Conservation (phyloP, 768 basidiomycete species). For the Crassisporium funariophilum region DNA sequence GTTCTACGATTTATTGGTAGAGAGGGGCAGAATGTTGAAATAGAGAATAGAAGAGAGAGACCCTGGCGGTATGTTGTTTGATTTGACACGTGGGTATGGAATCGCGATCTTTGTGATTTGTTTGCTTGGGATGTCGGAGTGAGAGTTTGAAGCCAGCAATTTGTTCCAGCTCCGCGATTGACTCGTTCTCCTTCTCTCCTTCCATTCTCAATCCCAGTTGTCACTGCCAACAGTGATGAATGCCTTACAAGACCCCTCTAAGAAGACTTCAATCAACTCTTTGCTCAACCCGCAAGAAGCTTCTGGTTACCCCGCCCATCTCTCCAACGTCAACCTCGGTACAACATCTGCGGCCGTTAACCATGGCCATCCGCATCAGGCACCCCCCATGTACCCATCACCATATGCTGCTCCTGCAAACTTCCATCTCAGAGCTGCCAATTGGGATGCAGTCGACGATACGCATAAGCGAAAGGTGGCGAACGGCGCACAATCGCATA, state of each 20-base stretch:
- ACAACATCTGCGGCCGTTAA: constrained; percentile 20
- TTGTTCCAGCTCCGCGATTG: constrained; percentile 17
- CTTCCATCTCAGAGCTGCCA: constrained; percentile 60
- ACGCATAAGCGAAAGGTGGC: constrained; percentile 38
- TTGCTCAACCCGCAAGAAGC: constrained; percentile 43
- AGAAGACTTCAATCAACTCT: constrained; percentile 44
- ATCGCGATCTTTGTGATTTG: constrained; percentile 11
- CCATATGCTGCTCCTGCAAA: constrained; percentile 25
- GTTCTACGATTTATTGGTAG: no score
- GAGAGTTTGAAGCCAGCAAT: constrained; percentile 15
- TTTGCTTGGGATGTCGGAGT: constrained; percentile 18
- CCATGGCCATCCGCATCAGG: constrained; percentile 25
- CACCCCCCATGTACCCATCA: constrained; percentile 19
- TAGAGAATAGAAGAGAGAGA: background rate
- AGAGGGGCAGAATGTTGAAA: background rate
- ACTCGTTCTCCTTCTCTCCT: constrained; percentile 6
- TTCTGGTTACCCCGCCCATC: constrained; percentile 25
- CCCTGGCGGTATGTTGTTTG: no score
- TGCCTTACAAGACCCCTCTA: constrained; percentile 36
- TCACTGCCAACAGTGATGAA: constrained; percentile 25
- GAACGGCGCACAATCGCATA: constrained; percentile 30
- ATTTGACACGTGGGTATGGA: constrained; percentile 20
- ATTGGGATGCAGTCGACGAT: constrained; percentile 43
- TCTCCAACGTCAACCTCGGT: no score
- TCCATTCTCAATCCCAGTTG: constrained; percentile 3